Percentiles rank a stretch among this genome's conserved stretches.
Evolutionary conservation across 805 yeast species (phyloP).

Genomic region (Dipodascopsis uninucleata): DNA sequence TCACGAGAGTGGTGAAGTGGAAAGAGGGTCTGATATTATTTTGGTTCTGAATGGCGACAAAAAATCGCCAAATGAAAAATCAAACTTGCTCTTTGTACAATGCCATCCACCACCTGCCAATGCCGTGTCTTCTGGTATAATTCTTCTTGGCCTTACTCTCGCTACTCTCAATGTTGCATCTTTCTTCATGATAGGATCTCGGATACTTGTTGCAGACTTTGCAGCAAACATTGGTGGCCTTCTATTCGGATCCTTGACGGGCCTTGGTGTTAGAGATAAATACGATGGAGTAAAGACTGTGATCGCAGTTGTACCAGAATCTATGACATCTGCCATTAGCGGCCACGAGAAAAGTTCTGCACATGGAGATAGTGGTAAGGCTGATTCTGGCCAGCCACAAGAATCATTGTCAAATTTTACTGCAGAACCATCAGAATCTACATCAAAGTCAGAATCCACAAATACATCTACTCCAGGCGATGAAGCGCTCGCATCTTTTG

Average conservation of each 20-base stretch:
- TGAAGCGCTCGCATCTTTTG: neutral
- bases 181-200: too few species aligned
- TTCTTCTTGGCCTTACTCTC: too few species aligned
- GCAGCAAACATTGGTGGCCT: slow-evolving; percentile 2
- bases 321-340: slow-evolving; percentile 2
- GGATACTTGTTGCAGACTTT: neutral
- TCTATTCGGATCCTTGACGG: neutral
- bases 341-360: neutral
- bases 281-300: neutral
- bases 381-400: too few species aligned
- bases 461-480: neutral
- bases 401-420: too few species aligned
- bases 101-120: too few species aligned
- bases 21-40: too few species aligned
- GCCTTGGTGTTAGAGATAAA: neutral
- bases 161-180: too few species aligned
- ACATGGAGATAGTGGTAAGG: neutral
- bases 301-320: slow-evolving; percentile 7
- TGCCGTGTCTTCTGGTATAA: too few species aligned
- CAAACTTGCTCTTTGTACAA: too few species aligned
- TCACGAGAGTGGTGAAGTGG: too few species aligned
- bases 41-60: too few species aligned
- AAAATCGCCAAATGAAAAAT: too few species aligned
- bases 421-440: neutral
- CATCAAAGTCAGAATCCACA: neutral